phyloP scores from a whole-genome alignment of 495 filamentous ascomycete genomes.

The Xylaria curta region DNA sequence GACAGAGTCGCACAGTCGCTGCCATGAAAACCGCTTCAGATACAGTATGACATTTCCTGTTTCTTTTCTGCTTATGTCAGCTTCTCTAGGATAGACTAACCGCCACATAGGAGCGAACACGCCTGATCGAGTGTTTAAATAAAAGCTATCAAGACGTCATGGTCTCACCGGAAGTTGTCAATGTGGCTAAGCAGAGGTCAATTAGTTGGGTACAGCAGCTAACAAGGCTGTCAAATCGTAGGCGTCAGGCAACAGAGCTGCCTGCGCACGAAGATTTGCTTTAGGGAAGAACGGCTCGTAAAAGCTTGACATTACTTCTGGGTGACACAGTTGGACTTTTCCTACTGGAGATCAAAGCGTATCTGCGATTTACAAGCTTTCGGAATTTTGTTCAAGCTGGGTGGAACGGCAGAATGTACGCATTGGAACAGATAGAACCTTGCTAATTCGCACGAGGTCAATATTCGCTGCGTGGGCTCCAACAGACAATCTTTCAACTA shows the following conservation, averaged over 20 bases:
- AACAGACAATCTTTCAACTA: too few species aligned
- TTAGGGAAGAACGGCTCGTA: not conserved
- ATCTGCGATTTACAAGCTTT: too few species aligned
- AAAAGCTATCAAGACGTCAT: conserved; percentile 4
- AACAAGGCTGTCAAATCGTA: not conserved
- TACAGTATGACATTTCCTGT: not conserved
- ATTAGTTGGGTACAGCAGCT: conserved; percentile 1
- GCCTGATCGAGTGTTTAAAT: not conserved
- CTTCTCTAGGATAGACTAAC: not conserved
- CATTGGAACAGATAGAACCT: too few species aligned
- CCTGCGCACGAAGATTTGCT: not conserved
- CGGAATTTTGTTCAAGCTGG: too few species aligned
- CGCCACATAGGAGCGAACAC: not conserved
- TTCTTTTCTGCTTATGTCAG: not conserved
- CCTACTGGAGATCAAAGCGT: too few species aligned
- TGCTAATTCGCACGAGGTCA: too few species aligned
- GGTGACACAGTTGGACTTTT: too few species aligned
- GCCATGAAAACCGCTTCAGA: not conserved
- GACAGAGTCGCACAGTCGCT: not conserved
- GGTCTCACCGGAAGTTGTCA: not conserved
- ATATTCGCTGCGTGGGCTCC: too few species aligned
- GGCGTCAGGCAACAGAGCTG: not conserved
- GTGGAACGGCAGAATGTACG: too few species aligned
- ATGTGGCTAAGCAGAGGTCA: not conserved
- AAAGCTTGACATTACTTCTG: not conserved